phyloP scores from a whole-genome alignment of 164 flowering plant species.

The Kalanchoe fedtschenkoi region DNA sequence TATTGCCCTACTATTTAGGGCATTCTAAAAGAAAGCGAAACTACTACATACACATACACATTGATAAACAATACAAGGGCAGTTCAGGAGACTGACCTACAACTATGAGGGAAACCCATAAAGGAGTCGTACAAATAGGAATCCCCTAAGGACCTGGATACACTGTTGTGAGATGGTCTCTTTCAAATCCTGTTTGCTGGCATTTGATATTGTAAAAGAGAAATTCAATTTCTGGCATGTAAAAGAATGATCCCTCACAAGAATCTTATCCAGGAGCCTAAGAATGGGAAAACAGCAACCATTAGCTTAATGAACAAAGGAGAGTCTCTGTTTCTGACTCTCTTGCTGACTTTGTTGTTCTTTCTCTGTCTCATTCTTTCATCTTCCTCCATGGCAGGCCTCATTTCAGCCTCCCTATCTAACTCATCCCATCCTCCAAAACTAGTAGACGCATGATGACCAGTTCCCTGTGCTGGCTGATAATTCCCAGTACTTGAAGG shows the following conservation, averaged over 20 bases:
- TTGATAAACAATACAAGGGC: no score
- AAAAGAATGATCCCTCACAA: conserved; percentile 1
- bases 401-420: conserved; percentile 15
- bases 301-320: conserved; percentile 29
- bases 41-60: no score
- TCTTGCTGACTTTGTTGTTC: conserved; percentile 20
- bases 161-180: not conserved
- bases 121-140: no score
- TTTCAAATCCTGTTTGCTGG: not conserved
- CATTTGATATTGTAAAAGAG: not conserved
- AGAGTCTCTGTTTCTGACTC: conserved; percentile 22
- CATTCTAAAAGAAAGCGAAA: no score
- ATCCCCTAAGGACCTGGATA: not conserved
- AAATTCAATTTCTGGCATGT: not conserved
- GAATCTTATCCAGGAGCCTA: conserved; percentile 31
- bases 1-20: no score
- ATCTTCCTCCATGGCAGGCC: conserved; percentile 7
- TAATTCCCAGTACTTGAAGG: conserved; percentile 20
- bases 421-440: conserved; percentile 59
- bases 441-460: conserved; percentile 3
- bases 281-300: conserved; percentile 33
- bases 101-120: no score
- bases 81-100: no score
- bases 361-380: conserved; percentile 9
- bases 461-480: conserved; percentile 13